Base-by-base conservation (phyloP, 2,329 filamentous ascomycete genomes). In the Aureobasidium leucospermi region DNA sequence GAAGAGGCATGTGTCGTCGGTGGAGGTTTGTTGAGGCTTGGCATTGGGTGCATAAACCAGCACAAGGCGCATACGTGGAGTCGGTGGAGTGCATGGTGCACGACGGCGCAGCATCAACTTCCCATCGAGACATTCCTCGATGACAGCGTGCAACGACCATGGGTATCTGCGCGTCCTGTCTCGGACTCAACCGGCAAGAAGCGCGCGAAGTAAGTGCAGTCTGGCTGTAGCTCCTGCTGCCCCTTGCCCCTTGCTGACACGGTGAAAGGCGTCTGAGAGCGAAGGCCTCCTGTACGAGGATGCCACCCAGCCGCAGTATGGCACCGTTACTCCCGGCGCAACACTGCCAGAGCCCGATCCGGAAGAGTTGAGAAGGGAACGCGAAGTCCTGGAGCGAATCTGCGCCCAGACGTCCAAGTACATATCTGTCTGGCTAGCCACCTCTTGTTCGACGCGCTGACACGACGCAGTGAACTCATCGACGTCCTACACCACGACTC, bases 351-450 rank as follows among this genome's bases (percentile, higher is more conserved):
- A 75, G 66, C 74, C 73, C 36, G 77, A 79, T 65, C 76, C 76
- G 57, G 77, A 79, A 65, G 77, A 79, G 67, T 70, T 79, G 57
- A 70, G 74, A 61, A 72, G 75, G 63, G 75, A 78, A 66, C 70
- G 77, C 42, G 77, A 79, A 64, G 75, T 73, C 32, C 66, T 79
- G 60, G 76, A 79, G 65, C 73, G 75, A 38, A 77, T 80, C 61
- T 79, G 77, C 53, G 75, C 75, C 46, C 73, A 77, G 63, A 78
- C 78, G 11, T 74, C 75, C 28, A 76, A 79, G 78, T 79, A 66
- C 60, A 41, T 38, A 74, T 69, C 45, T 47, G 29, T 43, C 49
- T 23, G 41, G 55, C 53, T 59, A 48, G 45, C 29, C 51, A 11
- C 41, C 28, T 41, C 55, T 53, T n/a, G 32, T 3, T 29, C 34